phyloP scores from a whole-genome alignment of 2,329 filamentous ascomycete genomes.

The Trichoderma afroharzianum region DNA sequence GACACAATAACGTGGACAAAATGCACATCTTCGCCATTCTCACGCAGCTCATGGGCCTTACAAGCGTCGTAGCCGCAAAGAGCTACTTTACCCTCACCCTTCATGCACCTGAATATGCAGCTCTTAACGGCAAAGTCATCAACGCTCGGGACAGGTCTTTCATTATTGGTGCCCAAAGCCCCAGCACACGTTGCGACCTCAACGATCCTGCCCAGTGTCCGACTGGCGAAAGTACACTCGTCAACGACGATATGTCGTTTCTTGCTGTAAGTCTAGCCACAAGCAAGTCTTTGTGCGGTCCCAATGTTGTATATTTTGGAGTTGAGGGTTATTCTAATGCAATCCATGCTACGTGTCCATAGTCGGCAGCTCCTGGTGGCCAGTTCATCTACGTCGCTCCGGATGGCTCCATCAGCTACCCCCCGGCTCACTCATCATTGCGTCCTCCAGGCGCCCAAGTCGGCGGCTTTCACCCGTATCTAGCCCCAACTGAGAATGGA shows the following conservation, averaged over 20 bases:
- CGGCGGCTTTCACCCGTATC: conserved; percentile 44
- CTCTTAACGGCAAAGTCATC: conserved; percentile 26
- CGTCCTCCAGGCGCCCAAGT: conserved; percentile 49
- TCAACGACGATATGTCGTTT: conserved; percentile 28
- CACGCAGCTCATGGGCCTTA: background rate
- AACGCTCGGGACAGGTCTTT: conserved; percentile 28
- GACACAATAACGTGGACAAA: background rate
- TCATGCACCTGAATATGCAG: conserved; percentile 23
- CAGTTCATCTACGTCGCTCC: conserved; percentile 57
- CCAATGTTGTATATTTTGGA: no score
- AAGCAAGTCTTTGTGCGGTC: background rate
- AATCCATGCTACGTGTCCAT: background rate
- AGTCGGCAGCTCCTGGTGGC: conserved; percentile 58
- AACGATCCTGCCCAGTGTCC: conserved; percentile 25
- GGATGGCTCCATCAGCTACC: conserved; percentile 54
- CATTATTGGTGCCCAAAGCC: conserved; percentile 26
- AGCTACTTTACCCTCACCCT: conserved; percentile 28
- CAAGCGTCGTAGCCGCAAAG: background rate
- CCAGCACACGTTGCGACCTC: conserved; percentile 28
- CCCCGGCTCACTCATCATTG: conserved; percentile 49
- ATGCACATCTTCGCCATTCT: background rate
- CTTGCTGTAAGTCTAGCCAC: conserved; percentile 25
- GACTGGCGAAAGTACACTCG: conserved; percentile 26
- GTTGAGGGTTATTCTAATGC: background rate
- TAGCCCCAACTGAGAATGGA: conserved; percentile 25